Conservation (phyloP, 495 filamentous ascomycete species). For the Aspergillus wentii region DNA sequence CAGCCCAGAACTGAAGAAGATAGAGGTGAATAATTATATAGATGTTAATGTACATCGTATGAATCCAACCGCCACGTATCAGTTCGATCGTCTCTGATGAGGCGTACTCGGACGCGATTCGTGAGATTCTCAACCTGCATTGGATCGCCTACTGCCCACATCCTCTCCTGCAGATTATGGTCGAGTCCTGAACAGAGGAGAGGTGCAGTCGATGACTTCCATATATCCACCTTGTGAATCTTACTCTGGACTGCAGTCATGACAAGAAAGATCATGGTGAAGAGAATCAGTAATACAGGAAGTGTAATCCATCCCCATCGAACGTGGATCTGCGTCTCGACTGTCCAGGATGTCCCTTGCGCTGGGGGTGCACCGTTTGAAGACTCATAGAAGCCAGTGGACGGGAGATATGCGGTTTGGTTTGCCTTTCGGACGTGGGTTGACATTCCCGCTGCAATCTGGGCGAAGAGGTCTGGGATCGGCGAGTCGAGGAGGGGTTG, state of each 20-base stretch:
- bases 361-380: background rate
- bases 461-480: background rate
- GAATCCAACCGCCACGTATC: background rate
- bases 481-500: background rate
- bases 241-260: background rate
- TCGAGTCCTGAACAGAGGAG: background rate
- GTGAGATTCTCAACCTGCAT: background rate
- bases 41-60: background rate
- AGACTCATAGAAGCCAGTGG: background rate
- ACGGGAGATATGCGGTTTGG: no score
- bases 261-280: background rate
- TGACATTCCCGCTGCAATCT: background rate
- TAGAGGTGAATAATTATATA: background rate
- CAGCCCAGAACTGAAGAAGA: slow-evolving; percentile 4
- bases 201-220: background rate
- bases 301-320: background rate
- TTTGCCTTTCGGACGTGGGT: background rate
- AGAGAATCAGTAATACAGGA: background rate
- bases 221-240: background rate
- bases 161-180: background rate
- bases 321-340: background rate
- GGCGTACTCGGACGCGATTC: background rate
- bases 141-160: background rate
- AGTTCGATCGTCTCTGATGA: background rate
- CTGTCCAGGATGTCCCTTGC: background rate